phyloP scores from a whole-genome alignment of 768 basidiomycete species.

The Mrakia frigida region DNA sequence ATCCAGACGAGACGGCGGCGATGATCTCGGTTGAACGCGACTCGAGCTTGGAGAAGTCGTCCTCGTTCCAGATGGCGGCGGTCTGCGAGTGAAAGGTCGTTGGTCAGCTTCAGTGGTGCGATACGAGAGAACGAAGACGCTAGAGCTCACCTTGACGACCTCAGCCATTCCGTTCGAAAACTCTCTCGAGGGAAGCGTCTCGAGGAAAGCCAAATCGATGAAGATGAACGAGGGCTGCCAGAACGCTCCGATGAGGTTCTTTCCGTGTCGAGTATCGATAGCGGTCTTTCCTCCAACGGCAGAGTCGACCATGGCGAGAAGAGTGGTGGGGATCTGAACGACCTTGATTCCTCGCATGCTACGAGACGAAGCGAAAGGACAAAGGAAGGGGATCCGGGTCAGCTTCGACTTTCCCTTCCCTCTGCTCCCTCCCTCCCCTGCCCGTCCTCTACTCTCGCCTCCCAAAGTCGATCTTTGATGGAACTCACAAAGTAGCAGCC shows the following conservation, averaged over 20 bases:
- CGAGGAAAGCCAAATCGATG: constrained; percentile 92
- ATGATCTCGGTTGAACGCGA: constrained; percentile 72
- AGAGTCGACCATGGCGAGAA: constrained; percentile 98
- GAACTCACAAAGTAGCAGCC: constrained; percentile 86
- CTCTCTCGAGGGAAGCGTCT: constrained; percentile 83
- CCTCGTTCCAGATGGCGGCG: constrained; percentile 96
- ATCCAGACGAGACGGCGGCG: constrained; percentile 74
- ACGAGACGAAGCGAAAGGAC: constrained; percentile 1
- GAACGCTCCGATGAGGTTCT: constrained; percentile 97
- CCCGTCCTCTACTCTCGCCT: background rate
- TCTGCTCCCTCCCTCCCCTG: background rate
- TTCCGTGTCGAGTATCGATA: constrained; percentile 96
- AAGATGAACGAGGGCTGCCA: constrained; percentile 98
- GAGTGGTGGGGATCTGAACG: constrained; percentile 91
- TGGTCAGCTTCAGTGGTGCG: background rate
- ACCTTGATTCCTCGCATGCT: constrained; percentile 97
- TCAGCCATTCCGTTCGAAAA: constrained; percentile 99
- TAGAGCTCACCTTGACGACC: constrained; percentile 73
- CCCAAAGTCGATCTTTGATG: background rate
- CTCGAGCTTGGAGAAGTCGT: constrained; percentile 82
- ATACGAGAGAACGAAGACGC: background rate
- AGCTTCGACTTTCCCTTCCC: background rate
- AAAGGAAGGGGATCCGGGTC: constrained; percentile 12
- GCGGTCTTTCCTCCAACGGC: constrained; percentile 97
- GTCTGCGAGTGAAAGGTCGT: constrained; percentile 55